Percentiles rank a stretch among this genome's conserved stretches.
Conservation (phyloP, 129 eudicot species). For the Logfia minima region DNA sequence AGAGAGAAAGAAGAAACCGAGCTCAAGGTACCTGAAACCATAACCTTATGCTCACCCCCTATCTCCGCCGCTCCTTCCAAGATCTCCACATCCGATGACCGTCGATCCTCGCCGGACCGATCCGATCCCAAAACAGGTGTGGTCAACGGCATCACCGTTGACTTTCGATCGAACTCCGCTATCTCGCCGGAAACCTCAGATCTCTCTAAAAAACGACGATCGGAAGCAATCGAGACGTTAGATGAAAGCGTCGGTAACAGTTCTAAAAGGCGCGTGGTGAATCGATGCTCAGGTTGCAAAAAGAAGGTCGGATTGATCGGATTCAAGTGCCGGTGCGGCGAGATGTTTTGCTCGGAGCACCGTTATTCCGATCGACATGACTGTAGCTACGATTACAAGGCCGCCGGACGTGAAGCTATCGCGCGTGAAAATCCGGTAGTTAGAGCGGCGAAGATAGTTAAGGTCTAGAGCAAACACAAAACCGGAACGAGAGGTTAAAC, state of each 20-base stretch:
- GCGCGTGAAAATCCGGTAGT: slow-evolving; percentile 88
- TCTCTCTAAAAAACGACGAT: slow-evolving; percentile 26
- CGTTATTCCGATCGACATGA: slow-evolving; percentile 89
- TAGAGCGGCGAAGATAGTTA: slow-evolving; percentile 71
- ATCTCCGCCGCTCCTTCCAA: slow-evolving; percentile 34
- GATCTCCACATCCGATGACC: slow-evolving; percentile 30
- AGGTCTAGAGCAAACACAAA: slow-evolving; percentile 38
- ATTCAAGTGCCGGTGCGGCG: slow-evolving; percentile 73
- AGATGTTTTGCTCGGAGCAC: slow-evolving; percentile 67
- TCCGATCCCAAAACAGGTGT: slow-evolving; percentile 37
- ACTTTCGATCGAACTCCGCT: slow-evolving; percentile 29
- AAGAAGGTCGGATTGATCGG: slow-evolving; percentile 62
- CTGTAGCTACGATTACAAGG: slow-evolving; percentile 79
- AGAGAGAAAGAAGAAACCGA: slow-evolving; percentile 71
- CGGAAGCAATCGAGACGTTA: slow-evolving; percentile 23
- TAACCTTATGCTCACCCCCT: slow-evolving; percentile 42
- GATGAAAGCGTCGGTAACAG: neutral
- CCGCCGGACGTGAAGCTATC: slow-evolving; percentile 88
- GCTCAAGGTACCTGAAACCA: slow-evolving; percentile 55
- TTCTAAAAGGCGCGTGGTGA: slow-evolving; percentile 46
- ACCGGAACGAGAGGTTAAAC: neutral
- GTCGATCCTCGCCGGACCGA: slow-evolving; percentile 34
- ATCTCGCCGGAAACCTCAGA: slow-evolving; percentile 31
- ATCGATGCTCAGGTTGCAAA: slow-evolving; percentile 65
- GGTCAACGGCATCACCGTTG: slow-evolving; percentile 27